Percentiles rank a stretch among this genome's conserved stretches.
These are phyloP conservation scores for Sarocladium brachiariae DNA, from an alignment of 2,329 filamentous ascomycete genomes.

Conservation along the genomic window DNA sequence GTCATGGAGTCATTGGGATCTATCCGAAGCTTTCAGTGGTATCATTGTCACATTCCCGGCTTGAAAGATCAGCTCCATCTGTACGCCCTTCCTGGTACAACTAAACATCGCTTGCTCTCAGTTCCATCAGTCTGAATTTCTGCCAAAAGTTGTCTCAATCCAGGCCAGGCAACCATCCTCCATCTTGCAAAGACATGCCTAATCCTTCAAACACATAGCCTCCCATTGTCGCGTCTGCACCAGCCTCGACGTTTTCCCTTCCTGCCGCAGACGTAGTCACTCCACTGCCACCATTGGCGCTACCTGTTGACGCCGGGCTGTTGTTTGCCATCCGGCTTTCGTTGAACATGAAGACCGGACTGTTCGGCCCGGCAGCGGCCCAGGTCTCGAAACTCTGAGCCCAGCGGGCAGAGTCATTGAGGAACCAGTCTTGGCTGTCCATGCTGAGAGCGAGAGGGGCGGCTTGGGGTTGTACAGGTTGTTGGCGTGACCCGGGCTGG, in stretches of 20 bases:
- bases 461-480: neutral
- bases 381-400: constrained; percentile 51
- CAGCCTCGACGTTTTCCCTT: constrained; percentile 16
- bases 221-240: neutral
- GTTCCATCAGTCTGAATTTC: too few relatives aligned
- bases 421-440: constrained; percentile 50
- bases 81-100: too few relatives aligned
- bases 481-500: constrained; percentile 8
- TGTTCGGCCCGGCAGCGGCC: constrained; percentile 26
- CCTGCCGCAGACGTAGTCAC: constrained; percentile 11
- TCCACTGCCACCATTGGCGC: neutral
- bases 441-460: constrained; percentile 23
- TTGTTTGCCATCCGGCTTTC: neutral
- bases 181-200: constrained; percentile 23
- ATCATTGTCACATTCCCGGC: too few relatives aligned
- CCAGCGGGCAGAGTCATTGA: constrained; percentile 51
- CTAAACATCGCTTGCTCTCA: too few relatives aligned
- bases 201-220: constrained; percentile 23
- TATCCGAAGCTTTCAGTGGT: neutral
- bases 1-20: too few relatives aligned
- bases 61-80: too few relatives aligned
- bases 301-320: constrained; percentile 2
- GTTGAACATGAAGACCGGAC: constrained; percentile 10
- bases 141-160: constrained; percentile 15
- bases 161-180: constrained; percentile 29